These are phyloP conservation scores for Xylaria acuta DNA, from an alignment of 495 filamentous ascomycete species.

Conservation along the genomic window DNA sequence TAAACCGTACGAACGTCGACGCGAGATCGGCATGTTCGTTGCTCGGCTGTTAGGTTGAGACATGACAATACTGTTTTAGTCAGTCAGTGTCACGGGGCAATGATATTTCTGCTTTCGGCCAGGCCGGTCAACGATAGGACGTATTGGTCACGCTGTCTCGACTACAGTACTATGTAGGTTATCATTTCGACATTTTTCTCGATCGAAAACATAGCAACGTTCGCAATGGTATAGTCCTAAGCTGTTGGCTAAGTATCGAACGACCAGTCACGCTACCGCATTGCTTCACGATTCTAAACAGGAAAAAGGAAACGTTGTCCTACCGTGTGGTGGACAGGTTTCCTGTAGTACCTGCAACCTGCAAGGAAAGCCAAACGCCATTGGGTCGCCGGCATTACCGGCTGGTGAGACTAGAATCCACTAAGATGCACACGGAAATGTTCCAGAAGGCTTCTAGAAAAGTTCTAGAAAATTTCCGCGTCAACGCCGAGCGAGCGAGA, in stretches of 20 bases:
- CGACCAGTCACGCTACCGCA: neutral
- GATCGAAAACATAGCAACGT: neutral
- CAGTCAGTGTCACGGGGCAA: constrained; percentile 2
- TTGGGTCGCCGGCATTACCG: constrained; percentile 36
- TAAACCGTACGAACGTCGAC: neutral
- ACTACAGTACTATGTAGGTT: too few relatives aligned
- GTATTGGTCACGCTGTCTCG: neutral
- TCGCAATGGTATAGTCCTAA: neutral
- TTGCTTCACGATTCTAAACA: neutral
- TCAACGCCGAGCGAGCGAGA: neutral
- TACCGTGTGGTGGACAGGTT: constrained; percentile 6
- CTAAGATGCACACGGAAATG: constrained; percentile 30
- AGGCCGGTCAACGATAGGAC: constrained; percentile 1
- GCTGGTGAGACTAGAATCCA: constrained; percentile 4
- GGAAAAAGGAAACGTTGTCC: neutral
- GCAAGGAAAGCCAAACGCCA: neutral
- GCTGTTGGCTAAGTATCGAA: neutral
- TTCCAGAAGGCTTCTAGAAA: constrained; percentile 38
- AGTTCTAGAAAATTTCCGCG: constrained; percentile 24
- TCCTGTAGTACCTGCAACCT: constrained; percentile 3
- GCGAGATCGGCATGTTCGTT: constrained; percentile 9
- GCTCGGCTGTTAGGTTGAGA: neutral
- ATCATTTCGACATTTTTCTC: neutral
- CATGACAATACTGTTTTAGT: neutral
- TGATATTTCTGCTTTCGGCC: constrained; percentile 8